Evolutionary conservation across 2,329 filamentous ascomycete species (phyloP).

Genomic region (Triangularia verruculosa): DNA sequence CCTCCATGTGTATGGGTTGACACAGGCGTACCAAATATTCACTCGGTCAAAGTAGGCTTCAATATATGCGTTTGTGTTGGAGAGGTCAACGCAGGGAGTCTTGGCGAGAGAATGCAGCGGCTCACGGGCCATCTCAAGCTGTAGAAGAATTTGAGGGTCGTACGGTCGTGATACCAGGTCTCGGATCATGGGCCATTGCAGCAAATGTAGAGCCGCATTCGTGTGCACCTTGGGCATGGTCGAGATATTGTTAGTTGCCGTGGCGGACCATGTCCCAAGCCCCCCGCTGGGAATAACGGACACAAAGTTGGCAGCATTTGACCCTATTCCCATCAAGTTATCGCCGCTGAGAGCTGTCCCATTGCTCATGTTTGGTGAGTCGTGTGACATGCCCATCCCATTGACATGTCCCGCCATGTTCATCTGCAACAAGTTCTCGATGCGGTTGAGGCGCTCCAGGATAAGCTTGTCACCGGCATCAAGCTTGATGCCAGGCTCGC

Average conservation of each 20-base stretch:
- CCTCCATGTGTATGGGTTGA: slow-evolving; percentile 78
- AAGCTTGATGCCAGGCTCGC: slow-evolving; percentile 82
- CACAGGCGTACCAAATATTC: slow-evolving; percentile 82
- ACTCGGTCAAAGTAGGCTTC: slow-evolving; percentile 78
- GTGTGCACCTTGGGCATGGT: slow-evolving; percentile 85
- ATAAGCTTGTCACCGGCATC: slow-evolving; percentile 86
- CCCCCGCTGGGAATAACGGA: slow-evolving; percentile 61
- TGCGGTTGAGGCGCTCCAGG: slow-evolving; percentile 71
- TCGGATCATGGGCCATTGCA: slow-evolving; percentile 78
- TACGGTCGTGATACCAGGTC: slow-evolving; percentile 74
- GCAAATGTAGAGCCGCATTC: slow-evolving; percentile 72
- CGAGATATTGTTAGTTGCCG: slow-evolving; percentile 64
- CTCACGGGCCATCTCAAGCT: slow-evolving; percentile 76
- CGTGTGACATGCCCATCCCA: slow-evolving; percentile 55
- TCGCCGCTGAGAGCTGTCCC: slow-evolving; percentile 60
- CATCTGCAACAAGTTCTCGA: slow-evolving; percentile 75
- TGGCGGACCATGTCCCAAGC: slow-evolving; percentile 66
- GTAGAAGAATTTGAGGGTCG: slow-evolving; percentile 76
- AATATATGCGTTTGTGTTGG: slow-evolving; percentile 71
- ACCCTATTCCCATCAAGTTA: slow-evolving; percentile 42
- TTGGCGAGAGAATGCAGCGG: slow-evolving; percentile 67
- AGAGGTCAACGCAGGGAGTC: slow-evolving; percentile 65
- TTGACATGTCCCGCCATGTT: slow-evolving; percentile 54
- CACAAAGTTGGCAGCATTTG: slow-evolving; percentile 46
- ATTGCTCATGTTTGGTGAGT: slow-evolving; percentile 64